Conservation (phyloP, 2,329 filamentous ascomycete genomes). For the Botrytis squamosa region DNA sequence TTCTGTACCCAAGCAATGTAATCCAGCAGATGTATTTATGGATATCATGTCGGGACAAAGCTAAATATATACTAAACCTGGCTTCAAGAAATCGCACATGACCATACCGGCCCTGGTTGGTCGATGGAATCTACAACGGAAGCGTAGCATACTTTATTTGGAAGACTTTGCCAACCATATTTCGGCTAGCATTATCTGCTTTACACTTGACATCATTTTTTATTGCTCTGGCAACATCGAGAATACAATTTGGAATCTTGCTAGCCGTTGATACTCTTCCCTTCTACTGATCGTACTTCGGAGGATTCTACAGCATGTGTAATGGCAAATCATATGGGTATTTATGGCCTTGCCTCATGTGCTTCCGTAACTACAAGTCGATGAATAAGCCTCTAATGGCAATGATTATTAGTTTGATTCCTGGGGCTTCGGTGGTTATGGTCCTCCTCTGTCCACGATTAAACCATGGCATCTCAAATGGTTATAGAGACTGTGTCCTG, state of each 20-base stretch:
- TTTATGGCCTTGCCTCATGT: not conserved
- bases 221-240: no score
- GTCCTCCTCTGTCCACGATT: not conserved
- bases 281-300: not conserved
- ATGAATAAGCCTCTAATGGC: not conserved
- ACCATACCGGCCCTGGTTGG: not conserved
- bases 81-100: not conserved
- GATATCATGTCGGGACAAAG: not conserved
- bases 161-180: no score
- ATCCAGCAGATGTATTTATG: slow-evolving; percentile 1
- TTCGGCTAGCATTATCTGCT: no score
- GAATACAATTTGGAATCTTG: not conserved
- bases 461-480: not conserved
- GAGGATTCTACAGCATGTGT: not conserved
- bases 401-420: not conserved
- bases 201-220: no score
- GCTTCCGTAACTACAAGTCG: not conserved
- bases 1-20: not conserved
- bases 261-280: not conserved
- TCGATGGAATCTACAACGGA: not conserved
- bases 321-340: not conserved
- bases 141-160: no score
- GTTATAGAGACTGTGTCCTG: not conserved
- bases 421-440: not conserved
- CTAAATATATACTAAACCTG: not conserved